These are phyloP conservation scores for Daldinia concentrica DNA, from an alignment of 495 filamentous ascomycete genomes.

Conservation along the genomic window DNA sequence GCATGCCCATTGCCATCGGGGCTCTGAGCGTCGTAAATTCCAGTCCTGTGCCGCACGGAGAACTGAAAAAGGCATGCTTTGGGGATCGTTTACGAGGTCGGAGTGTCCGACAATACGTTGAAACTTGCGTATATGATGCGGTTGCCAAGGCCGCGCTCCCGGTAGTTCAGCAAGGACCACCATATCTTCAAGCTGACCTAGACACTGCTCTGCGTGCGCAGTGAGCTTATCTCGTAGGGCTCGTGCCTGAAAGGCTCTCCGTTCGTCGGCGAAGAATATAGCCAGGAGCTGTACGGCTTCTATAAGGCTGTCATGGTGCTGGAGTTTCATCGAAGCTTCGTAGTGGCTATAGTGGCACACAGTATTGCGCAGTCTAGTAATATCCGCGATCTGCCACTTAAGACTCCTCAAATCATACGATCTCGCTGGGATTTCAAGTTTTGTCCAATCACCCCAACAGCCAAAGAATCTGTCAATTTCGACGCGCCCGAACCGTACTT, in stretches of 20 bases:
- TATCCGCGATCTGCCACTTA: no score
- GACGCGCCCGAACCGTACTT: constrained; percentile 1
- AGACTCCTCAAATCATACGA: neutral
- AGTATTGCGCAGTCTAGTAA: neutral
- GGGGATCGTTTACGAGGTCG: neutral
- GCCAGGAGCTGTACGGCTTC: neutral
- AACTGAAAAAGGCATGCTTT: neutral
- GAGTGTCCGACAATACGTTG: neutral
- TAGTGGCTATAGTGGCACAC: neutral
- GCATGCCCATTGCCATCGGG: neutral
- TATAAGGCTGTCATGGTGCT: neutral
- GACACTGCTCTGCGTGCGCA: neutral
- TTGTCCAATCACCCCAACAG: no score
- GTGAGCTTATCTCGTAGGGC: neutral
- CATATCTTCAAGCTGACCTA: neutral
- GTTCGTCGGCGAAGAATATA: neutral
- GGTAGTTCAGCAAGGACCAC: neutral
- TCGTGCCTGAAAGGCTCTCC: neutral
- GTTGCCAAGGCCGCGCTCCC: neutral
- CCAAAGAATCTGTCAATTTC: constrained; percentile 1
- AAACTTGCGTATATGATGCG: neutral
- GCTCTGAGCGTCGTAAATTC: neutral
- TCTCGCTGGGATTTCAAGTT: no score
- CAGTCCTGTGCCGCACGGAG: neutral
- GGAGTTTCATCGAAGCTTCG: neutral